Conservation (phyloP, 2,329 filamentous ascomycete species). For the Cladobotryum protrusum region DNA sequence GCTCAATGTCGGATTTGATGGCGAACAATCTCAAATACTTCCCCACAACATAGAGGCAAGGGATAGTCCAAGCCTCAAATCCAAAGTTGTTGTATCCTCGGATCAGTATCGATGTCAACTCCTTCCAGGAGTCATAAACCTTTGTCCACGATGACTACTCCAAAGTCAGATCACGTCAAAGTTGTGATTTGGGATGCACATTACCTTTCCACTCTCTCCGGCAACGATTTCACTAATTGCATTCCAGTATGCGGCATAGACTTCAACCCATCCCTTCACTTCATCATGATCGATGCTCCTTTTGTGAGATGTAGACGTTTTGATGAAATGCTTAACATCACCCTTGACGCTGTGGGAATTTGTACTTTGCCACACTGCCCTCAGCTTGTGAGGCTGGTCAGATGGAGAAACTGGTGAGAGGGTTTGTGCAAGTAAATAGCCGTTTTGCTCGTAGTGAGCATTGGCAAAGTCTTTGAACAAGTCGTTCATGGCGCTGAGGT, state of each 20-base stretch:
- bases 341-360: conserved; percentile 58
- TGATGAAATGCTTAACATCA: conserved; percentile 68
- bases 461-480: conserved; percentile 68
- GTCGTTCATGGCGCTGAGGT: conserved; percentile 55
- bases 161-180: conserved; percentile 13
- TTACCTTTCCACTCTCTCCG: conserved; percentile 34
- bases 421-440: conserved; percentile 66
- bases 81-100: conserved; percentile 71
- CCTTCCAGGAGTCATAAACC: conserved; percentile 85
- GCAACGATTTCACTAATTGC: conserved; percentile 67
- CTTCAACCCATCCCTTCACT: conserved; percentile 75
- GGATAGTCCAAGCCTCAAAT: conserved; percentile 87
- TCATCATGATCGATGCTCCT: conserved; percentile 59
- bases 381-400: conserved; percentile 58
- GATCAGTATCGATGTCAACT: conserved; percentile 68
- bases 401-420: conserved; percentile 64
- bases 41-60: conserved; percentile 79
- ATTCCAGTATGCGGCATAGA: conserved; percentile 81
- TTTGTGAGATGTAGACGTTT: conserved; percentile 47
- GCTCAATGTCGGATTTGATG: conserved; percentile 78
- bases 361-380: conserved; percentile 64
- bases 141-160: conserved; percentile 62
- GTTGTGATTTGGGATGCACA: not conserved
- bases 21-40: conserved; percentile 85
- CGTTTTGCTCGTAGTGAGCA: conserved; percentile 59